Percentiles rank a stretch among this genome's conserved stretches.
These are phyloP conservation scores for Diutina rugosa DNA, from an alignment of 1,139 yeast genomes.

Conservation along the genomic window DNA sequence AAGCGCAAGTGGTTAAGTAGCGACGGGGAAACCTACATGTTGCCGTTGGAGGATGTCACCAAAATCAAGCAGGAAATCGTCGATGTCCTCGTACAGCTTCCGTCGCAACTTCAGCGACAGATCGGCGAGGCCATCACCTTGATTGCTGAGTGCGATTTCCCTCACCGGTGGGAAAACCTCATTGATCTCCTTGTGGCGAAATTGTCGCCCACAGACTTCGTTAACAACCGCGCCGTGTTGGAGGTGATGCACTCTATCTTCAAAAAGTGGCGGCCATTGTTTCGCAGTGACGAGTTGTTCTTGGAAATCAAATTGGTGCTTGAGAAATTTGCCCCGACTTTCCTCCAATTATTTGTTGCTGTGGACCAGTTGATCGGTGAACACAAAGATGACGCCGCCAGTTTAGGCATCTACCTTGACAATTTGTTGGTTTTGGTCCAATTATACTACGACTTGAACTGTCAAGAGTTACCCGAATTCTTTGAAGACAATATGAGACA, in stretches of 20 bases:
- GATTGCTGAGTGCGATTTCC: conserved; percentile 94
- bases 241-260: conserved; percentile 92
- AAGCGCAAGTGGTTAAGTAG: conserved; percentile 84
- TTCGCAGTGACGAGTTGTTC: conserved; percentile 82
- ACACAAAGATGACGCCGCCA: conserved; percentile 27
- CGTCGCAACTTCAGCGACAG: conserved; percentile 68
- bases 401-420: conserved; percentile 47
- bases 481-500: conserved; percentile 79
- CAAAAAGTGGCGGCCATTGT: conserved; percentile 92
- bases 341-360: conserved; percentile 47
- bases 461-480: conserved; percentile 96
- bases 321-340: conserved; percentile 77
- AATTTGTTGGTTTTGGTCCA: conserved; percentile 62
- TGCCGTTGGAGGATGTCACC: conserved; percentile 48
- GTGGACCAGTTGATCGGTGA: conserved; percentile 56
- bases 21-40: conserved; percentile 56
- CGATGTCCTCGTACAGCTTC: conserved; percentile 70
- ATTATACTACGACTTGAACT: conserved; percentile 83
- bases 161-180: conserved; percentile 73
- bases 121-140: conserved; percentile 87
- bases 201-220: conserved; percentile 52
- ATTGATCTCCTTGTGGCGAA: conserved; percentile 64
- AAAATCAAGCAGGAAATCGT: conserved; percentile 68
- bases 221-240: conserved; percentile 72
- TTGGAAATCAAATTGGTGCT: conserved; percentile 79